These are phyloP conservation scores for Thymus quinquecostatus DNA, from an alignment of 257 asterid genomes.

Conservation along the genomic window DNA sequence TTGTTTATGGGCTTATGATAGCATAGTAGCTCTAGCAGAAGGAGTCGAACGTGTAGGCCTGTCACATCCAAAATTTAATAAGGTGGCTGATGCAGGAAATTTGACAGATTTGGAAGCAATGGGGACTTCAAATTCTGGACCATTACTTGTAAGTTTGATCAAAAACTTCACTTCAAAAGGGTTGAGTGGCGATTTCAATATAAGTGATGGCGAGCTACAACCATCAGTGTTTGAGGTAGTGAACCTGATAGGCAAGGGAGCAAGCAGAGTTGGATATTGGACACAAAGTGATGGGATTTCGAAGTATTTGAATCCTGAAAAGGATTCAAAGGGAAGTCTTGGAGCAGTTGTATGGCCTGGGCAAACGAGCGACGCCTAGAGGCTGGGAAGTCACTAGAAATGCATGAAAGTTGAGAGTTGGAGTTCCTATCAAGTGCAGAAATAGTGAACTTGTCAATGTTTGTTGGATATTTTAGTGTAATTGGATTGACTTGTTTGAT, in stretches of 20 bases:
- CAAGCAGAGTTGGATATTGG: slow-evolving; percentile 11
- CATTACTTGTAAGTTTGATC: slow-evolving; percentile 30
- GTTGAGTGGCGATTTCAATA: slow-evolving; percentile 48
- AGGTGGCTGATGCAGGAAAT: neutral
- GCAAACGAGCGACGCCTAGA: slow-evolving; percentile 34
- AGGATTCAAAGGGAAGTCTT: neutral
- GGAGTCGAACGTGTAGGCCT: slow-evolving; percentile 38
- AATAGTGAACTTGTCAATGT: slow-evolving; percentile 38
- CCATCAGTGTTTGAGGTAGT: slow-evolving; percentile 45
- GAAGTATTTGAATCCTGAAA: neutral
- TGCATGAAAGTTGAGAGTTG: slow-evolving; percentile 42
- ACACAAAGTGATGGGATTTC: neutral
- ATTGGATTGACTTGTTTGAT: too few species aligned
- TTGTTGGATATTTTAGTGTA: too few species aligned
- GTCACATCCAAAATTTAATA: slow-evolving; percentile 12
- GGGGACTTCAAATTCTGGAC: slow-evolving; percentile 40
- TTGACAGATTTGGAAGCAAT: slow-evolving; percentile 42
- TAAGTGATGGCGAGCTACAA: slow-evolving; percentile 39
- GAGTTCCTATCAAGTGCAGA: slow-evolving; percentile 47
- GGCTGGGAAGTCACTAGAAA: slow-evolving; percentile 49
- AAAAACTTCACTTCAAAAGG: slow-evolving; percentile 37
- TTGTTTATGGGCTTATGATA: slow-evolving; percentile 62
- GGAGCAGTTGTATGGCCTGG: slow-evolving; percentile 46
- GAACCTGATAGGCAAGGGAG: slow-evolving; percentile 23
- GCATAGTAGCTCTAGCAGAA: slow-evolving; percentile 41